Base-by-base conservation (phyloP, 169 alveolate genomes). In the Eimeria tenella region DNA sequence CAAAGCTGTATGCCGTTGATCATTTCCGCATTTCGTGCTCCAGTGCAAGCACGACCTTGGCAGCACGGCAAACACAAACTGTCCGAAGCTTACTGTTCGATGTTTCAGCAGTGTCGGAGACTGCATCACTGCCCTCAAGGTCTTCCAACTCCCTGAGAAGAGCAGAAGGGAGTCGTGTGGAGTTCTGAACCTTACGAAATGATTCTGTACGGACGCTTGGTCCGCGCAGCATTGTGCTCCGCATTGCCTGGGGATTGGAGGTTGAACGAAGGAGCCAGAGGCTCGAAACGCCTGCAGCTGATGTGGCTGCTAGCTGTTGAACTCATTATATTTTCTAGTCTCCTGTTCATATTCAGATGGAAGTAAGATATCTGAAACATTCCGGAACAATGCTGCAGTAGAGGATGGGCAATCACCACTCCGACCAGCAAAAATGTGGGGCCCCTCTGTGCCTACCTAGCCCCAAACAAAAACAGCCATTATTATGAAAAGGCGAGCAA, bases 161-260 rank as follows among this genome's bases (percentile, higher is more conserved):
- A 8, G 81, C 58, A 13, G 81, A 84, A n/a, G 91, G 91, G 5
- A 84, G 50, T 9, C 91, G 79, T 62, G 91, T 84, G 55, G 91
- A 21, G 65, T 31, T 84, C 3, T 42, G 91, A 17, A 42, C 62
- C 62, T 62, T 84, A 3, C 63, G 91, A 31, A 84, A 25, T 17
- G 91, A 17, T 1, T 62, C 50, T 42, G 81, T 10, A 31, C 91
- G 75, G n/a, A 60, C 58, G 52, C 79, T 55, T 71, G 56, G 91
- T 71, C n/a, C 62, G 17, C 81, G 81, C 15, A 8, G 52, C 25
- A 53, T 31, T 8, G 5, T 23, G 31, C 10, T 52, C 73, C 89
- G 73, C 89, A 81, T 81, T 81, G 70, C 89, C 58, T 21, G 49
- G 11, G 8, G 21, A 63, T 49, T 50, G 11, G 5, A n/a, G 19